phyloP scores from a whole-genome alignment of 768 basidiomycete genomes.

The Phaeotremella fagi region DNA sequence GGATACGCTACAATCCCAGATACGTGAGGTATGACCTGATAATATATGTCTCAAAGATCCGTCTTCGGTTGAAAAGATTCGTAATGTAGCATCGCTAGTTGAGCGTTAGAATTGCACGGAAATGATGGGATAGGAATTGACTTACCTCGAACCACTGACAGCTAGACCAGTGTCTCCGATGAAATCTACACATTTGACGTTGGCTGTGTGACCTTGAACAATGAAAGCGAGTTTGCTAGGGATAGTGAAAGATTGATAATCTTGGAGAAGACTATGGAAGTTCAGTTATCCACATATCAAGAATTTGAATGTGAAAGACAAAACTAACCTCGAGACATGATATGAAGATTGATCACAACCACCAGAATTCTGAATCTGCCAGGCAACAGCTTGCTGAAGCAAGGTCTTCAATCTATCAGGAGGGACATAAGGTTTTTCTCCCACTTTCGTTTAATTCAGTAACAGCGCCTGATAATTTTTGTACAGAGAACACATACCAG shows the following conservation, averaged over 20 bases:
- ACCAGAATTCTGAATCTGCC: constrained; percentile 31
- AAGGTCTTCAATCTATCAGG: constrained; percentile 27
- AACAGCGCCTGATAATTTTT: not conserved
- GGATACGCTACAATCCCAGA: constrained; percentile 36
- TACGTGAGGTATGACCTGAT: constrained; percentile 38
- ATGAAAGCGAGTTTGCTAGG: constrained; percentile 23
- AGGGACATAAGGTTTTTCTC: constrained; percentile 12
- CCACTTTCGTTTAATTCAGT: not conserved
- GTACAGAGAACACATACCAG: not conserved
- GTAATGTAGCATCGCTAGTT: constrained; percentile 41
- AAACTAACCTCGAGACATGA: constrained; percentile 21
- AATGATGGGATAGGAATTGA: not conserved
- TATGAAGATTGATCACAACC: constrained; percentile 9
- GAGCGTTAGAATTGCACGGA: not conserved
- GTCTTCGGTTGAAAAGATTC: constrained; percentile 29
- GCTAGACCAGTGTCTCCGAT: constrained; percentile 22
- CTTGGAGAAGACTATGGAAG: constrained; percentile 32
- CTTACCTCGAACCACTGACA: constrained; percentile 41
- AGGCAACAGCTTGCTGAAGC: constrained; percentile 42
- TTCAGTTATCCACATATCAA: not conserved
- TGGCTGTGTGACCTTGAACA: constrained; percentile 30
- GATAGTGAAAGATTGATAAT: constrained; percentile 34
- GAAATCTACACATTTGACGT: constrained; percentile 41
- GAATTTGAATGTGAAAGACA: not conserved
- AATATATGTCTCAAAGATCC: constrained; percentile 19